A percentile compares a stretch with the other conserved stretches of the same genome.
Evolutionary conservation across 129 eudicot genomes (phyloP).

Genomic region (Flaveria ramosissima): DNA sequence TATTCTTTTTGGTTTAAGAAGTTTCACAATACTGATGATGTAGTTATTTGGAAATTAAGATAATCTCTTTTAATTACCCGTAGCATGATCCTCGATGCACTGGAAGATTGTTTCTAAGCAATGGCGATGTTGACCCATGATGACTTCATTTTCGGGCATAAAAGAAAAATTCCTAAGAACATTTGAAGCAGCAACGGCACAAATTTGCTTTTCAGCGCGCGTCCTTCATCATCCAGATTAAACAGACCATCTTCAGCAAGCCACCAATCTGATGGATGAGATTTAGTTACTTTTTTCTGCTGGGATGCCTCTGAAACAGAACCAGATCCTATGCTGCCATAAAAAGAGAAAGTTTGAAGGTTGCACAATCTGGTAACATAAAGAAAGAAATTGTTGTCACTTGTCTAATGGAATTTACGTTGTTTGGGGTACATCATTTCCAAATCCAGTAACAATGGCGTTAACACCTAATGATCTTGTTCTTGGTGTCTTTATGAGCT

Average conservation of each 20-base stretch:
- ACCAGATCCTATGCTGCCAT: slow-evolving; percentile 58
- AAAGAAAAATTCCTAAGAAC: slow-evolving; percentile 91
- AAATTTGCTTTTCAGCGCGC: slow-evolving; percentile 87
- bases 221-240: slow-evolving; percentile 94
- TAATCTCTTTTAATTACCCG: slow-evolving; percentile 48
- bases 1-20: not conserved
- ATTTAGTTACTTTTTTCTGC: slow-evolving; percentile 56
- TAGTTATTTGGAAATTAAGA: too few relatives aligned
- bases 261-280: slow-evolving; percentile 84
- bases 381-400: not conserved
- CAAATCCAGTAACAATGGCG: slow-evolving; percentile 85
- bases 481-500: slow-evolving; percentile 66
- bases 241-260: slow-evolving; percentile 93
- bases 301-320: slow-evolving; percentile 54
- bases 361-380: slow-evolving; percentile 11
- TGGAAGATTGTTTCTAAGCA: slow-evolving; percentile 92
- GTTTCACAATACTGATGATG: too few relatives aligned
- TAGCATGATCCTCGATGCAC: slow-evolving; percentile 84
- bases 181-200: slow-evolving; percentile 99
- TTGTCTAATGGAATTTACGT: slow-evolving; percentile 43
- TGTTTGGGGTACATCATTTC: slow-evolving; percentile 59
- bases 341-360: slow-evolving; percentile 6
- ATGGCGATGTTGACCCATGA: slow-evolving; percentile 97
- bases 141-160: slow-evolving; percentile 95
- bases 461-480: slow-evolving; percentile 72